Evolutionary conservation across 2,329 filamentous ascomycete genomes (phyloP).

Genomic region (Lachnellula subtilissima): DNA sequence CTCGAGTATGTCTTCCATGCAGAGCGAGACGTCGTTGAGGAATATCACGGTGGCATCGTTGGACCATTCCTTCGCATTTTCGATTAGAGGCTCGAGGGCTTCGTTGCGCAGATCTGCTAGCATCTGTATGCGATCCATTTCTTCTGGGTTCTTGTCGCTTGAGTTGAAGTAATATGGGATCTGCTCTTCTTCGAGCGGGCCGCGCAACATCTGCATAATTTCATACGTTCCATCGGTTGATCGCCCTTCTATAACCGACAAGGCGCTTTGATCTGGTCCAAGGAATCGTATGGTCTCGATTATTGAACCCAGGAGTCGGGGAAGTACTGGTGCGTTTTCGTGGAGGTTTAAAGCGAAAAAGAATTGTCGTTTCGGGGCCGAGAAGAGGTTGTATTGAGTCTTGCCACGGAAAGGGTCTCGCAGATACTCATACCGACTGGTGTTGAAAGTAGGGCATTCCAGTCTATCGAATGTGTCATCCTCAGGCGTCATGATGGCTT

Average conservation of each 20-base stretch:
- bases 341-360: constrained; percentile 52
- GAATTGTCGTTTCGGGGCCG: constrained; percentile 28
- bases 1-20: constrained; percentile 54
- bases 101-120: constrained; percentile 50
- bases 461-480: constrained; percentile 7
- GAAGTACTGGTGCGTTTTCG: constrained; percentile 36
- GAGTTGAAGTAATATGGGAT: constrained; percentile 39
- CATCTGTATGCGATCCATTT: constrained; percentile 40
- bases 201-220: constrained; percentile 40
- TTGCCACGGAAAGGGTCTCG: not conserved
- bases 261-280: constrained; percentile 44
- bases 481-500: constrained; percentile 13
- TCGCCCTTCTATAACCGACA: constrained; percentile 53
- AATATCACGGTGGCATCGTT: constrained; percentile 45
- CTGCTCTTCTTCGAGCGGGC: constrained; percentile 36
- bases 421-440: constrained; percentile 13
- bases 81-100: constrained; percentile 43
- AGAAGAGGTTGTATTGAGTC: not conserved
- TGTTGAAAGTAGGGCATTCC: constrained; percentile 2
- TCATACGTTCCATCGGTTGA: constrained; percentile 51
- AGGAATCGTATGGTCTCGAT: constrained; percentile 46
- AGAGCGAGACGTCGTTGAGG: constrained; percentile 50
- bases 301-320: constrained; percentile 47
- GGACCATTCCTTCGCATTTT: constrained; percentile 21
- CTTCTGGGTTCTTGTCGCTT: constrained; percentile 40